Percentiles rank a stretch among this genome's conserved stretches.
phyloP scores from a whole-genome alignment of 768 basidiomycete species.

The Hydnomerulius pinastri region DNA sequence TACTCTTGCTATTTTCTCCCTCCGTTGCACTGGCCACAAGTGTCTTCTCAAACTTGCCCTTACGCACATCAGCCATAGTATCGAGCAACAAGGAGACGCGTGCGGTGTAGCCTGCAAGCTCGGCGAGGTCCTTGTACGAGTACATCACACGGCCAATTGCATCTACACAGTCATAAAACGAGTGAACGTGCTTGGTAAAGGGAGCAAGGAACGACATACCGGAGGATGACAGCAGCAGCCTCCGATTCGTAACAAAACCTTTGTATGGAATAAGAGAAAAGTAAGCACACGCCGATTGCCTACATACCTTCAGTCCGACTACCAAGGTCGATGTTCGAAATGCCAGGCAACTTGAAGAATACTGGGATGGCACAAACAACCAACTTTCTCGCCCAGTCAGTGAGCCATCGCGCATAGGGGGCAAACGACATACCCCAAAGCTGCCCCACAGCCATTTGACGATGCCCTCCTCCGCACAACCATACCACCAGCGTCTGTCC shows the following conservation, averaged over 20 bases:
- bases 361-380: constrained; percentile 92
- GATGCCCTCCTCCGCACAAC: constrained; percentile 90
- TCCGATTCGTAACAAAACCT: constrained; percentile 97
- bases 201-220: constrained; percentile 41
- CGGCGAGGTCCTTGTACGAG: constrained; percentile 94
- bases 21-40: constrained; percentile 73
- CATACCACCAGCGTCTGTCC: constrained; percentile 83
- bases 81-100: constrained; percentile 88
- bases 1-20: constrained; percentile 77
- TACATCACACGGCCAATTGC: constrained; percentile 97
- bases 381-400: constrained; percentile 46
- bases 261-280: background rate
- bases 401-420: background rate
- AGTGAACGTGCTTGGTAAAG: constrained; percentile 1
- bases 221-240: constrained; percentile 84
- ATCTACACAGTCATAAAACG: constrained; percentile 46
- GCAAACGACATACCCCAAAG: constrained; percentile 68
- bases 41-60: constrained; percentile 86
- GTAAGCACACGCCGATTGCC: background rate
- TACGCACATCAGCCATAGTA: constrained; percentile 84
- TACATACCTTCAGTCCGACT: constrained; percentile 81
- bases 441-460: constrained; percentile 98
- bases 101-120: constrained; percentile 94
- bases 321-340: constrained; percentile 69
- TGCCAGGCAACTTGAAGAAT: constrained; percentile 84